Conservation (phyloP, 2,329 filamentous ascomycete species). For the Penicillium olsonii region DNA sequence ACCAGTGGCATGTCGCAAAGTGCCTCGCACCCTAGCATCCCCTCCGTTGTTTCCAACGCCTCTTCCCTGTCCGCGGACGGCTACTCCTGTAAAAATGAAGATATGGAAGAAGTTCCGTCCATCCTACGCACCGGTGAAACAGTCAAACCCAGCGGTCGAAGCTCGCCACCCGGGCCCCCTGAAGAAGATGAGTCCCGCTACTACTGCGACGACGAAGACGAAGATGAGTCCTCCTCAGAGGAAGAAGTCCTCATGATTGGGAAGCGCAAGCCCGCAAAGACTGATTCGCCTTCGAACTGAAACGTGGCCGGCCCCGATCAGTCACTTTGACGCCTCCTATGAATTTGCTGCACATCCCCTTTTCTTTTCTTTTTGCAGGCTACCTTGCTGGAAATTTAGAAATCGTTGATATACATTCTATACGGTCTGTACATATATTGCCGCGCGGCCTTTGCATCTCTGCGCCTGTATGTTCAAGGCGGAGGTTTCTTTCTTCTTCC, state of each 20-base stretch:
- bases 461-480: background rate
- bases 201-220: constrained; percentile 46
- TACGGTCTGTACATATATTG: constrained; percentile 39
- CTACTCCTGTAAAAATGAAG: constrained; percentile 24
- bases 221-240: constrained; percentile 42
- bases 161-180: constrained; percentile 20
- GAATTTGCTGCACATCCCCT: constrained; percentile 23
- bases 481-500: constrained; percentile 4
- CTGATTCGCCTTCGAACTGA: constrained; percentile 12
- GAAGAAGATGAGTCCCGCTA: constrained; percentile 43
- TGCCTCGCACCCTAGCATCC: constrained; percentile 50
- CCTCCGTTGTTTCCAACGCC: constrained; percentile 47
- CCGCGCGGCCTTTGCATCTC: constrained; percentile 19
- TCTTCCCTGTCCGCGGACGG: constrained; percentile 48
- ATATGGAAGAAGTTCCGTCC: constrained; percentile 37
- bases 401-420: constrained; percentile 26
- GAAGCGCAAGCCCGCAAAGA: constrained; percentile 33
- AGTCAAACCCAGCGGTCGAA: constrained; percentile 34
- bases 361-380: constrained; percentile 2
- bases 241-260: constrained; percentile 46
- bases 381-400: constrained; percentile 20
- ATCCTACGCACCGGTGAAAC: constrained; percentile 47
- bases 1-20: constrained; percentile 51
- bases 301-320: constrained; percentile 8
- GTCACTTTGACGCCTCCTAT: constrained; percentile 13